Conservation (phyloP, 192 early-diverging fungal species). For the Podila epicladia region DNA sequence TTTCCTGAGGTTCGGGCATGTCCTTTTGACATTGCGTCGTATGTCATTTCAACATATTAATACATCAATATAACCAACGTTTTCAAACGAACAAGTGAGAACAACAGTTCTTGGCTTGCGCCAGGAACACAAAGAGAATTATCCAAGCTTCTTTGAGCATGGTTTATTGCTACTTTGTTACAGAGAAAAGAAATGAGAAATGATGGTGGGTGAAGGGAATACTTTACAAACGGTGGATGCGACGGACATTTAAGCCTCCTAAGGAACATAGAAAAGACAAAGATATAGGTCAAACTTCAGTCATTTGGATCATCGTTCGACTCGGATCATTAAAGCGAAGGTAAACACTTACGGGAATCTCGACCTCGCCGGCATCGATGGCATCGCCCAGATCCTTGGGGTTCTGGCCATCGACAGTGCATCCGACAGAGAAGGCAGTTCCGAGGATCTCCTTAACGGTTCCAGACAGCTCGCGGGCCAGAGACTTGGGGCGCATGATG, state of each 20-base stretch:
- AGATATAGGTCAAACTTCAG: neutral
- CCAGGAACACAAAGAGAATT: slow-evolving; percentile 32
- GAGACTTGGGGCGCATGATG: slow-evolving; percentile 94
- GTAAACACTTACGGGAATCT: slow-evolving; percentile 53
- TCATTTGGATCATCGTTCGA: no score
- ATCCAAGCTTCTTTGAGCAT: slow-evolving; percentile 53
- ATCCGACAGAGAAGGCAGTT: slow-evolving; percentile 94
- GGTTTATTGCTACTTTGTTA: slow-evolving; percentile 56
- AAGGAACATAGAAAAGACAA: slow-evolving; percentile 1
- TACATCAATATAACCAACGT: no score
- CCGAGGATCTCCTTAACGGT: slow-evolving; percentile 98
- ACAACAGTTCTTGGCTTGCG: no score
- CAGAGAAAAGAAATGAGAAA: slow-evolving; percentile 3
- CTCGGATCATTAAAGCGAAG: neutral
- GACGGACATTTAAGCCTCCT: slow-evolving; percentile 45
- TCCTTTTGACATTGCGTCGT: no score
- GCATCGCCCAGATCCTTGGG: slow-evolving; percentile 88
- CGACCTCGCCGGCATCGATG: slow-evolving; percentile 89
- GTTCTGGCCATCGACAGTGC: slow-evolving; percentile 97
- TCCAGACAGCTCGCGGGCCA: slow-evolving; percentile 92
- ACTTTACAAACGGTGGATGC: no score
- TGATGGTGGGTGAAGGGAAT: no score
- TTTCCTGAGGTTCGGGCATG: no score
- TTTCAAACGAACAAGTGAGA: no score
- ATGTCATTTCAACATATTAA: no score